Percentiles rank a stretch among this genome's conserved stretches.
These are phyloP conservation scores for Nannochloris sp. DNA, from an alignment of 139 green algal species.

Conservation along the genomic window DNA sequence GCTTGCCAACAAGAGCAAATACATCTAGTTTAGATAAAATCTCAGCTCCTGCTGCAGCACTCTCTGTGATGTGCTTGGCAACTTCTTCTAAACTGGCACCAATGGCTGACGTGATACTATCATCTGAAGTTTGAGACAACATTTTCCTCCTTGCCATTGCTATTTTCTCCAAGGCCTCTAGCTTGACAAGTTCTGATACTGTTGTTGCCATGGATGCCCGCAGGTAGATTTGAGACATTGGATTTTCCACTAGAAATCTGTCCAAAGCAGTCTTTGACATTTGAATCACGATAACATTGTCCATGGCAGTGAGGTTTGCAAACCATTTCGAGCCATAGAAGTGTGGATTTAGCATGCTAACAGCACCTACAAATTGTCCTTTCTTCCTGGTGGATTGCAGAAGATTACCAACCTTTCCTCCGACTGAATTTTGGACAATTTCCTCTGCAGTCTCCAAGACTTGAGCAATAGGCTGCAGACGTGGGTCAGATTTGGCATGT, in stretches of 20 bases:
- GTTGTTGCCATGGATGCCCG: conserved; percentile 21
- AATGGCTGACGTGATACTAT: not conserved
- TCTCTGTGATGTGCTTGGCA: conserved; percentile 2
- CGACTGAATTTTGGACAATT: conserved; percentile 12
- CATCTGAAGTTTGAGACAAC: not conserved
- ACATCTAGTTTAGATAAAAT: conserved; percentile 7
- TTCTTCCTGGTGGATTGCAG: conserved; percentile 11
- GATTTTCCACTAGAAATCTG: conserved; percentile 27
- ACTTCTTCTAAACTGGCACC: not conserved
- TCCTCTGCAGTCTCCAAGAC: conserved; percentile 8
- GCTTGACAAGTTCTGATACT: conserved; percentile 17
- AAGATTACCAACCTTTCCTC: conserved; percentile 21
- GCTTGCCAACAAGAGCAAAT: conserved; percentile 17
- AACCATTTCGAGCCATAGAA: conserved; percentile 19
- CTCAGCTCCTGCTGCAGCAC: not conserved
- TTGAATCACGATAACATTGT: conserved; percentile 12
- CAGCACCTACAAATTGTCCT: conserved; percentile 17
- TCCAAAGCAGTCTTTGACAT: conserved; percentile 23
- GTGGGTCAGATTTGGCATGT: not conserved
- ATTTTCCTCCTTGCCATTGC: conserved; percentile 4
- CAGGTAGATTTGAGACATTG: conserved; percentile 31
- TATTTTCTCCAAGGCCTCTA: conserved; percentile 29
- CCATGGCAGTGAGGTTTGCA: conserved; percentile 6
- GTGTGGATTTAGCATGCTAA: conserved; percentile 19
- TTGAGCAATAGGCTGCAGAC: not conserved